phyloP scores from a whole-genome alignment of 75 land plant genomes.

The Pinus taeda region DNA sequence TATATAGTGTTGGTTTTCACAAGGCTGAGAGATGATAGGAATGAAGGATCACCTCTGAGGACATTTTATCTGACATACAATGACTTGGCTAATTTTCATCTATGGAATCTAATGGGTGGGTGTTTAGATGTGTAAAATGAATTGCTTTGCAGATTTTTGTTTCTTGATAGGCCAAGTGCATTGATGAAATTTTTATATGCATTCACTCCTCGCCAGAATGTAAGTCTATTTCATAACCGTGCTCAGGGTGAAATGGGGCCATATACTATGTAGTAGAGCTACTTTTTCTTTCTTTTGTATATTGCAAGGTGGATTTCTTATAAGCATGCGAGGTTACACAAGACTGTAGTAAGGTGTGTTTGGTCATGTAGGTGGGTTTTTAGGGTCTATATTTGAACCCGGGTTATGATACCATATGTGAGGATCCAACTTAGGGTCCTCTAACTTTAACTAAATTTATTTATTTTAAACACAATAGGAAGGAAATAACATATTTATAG shows the following conservation, averaged over 20 bases:
- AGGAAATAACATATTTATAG: too few species aligned
- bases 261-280: too few species aligned
- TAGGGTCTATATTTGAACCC: too few species aligned
- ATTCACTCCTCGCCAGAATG: constrained; percentile 49
- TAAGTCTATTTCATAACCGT: constrained; percentile 47
- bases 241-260: constrained; percentile 46
- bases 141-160: constrained; percentile 41
- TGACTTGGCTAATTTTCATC: constrained; percentile 33
- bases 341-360: too few species aligned
- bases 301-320: too few species aligned
- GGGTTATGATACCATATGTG: too few species aligned
- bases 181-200: constrained; percentile 44
- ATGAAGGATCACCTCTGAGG: constrained; percentile 20
- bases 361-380: too few species aligned
- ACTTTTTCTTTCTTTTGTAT: too few species aligned
- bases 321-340: too few species aligned
- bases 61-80: constrained; percentile 26
- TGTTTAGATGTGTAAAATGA: constrained; percentile 36
- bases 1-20: constrained; percentile 45
- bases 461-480: too few species aligned
- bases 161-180: constrained; percentile 59
- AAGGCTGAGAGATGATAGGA: constrained; percentile 21
- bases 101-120: constrained; percentile 43
- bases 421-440: too few species aligned
- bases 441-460: too few species aligned